These are phyloP conservation scores for Coemansia nantahalensis DNA, from an alignment of 192 early-diverging fungal species.

Conservation along the genomic window DNA sequence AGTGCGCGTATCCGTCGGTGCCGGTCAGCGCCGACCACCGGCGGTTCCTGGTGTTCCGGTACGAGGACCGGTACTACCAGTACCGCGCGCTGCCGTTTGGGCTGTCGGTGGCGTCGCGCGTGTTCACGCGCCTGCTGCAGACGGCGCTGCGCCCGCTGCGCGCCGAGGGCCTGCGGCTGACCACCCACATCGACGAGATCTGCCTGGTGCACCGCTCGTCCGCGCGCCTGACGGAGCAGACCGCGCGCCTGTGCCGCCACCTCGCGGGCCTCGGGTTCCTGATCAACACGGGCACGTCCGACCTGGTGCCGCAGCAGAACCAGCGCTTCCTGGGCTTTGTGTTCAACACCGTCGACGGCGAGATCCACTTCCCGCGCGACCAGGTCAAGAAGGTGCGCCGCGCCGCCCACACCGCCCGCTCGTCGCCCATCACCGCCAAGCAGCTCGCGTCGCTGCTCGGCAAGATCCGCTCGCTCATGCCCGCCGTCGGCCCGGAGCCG, in stretches of 20 bases:
- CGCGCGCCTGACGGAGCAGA: slow-evolving; percentile 26
- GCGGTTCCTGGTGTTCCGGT: slow-evolving; percentile 41
- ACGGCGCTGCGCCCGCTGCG: slow-evolving; percentile 43
- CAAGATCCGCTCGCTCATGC: slow-evolving; percentile 47
- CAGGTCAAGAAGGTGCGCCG: slow-evolving; percentile 50
- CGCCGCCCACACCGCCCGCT: slow-evolving; percentile 33
- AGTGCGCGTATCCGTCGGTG: slow-evolving; percentile 52
- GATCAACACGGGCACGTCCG: slow-evolving; percentile 35
- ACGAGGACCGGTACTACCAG: slow-evolving; percentile 49
- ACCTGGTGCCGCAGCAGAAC: slow-evolving; percentile 50
- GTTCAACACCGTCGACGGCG: slow-evolving; percentile 41
- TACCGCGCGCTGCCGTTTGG: slow-evolving; percentile 50
- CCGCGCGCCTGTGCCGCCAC: slow-evolving; percentile 35
- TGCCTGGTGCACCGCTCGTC: slow-evolving; percentile 34
- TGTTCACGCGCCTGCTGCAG: slow-evolving; percentile 48
- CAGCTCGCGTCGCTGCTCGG: slow-evolving; percentile 48
- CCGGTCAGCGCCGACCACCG: slow-evolving; percentile 43
- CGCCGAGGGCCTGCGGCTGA: slow-evolving; percentile 35
- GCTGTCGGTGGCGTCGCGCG: slow-evolving; percentile 41
- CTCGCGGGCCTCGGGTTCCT: slow-evolving; percentile 38
- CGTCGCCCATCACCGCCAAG: slow-evolving; percentile 37
- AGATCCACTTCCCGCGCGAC: slow-evolving; percentile 41
- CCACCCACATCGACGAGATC: slow-evolving; percentile 49
- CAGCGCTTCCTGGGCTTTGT: slow-evolving; percentile 51
- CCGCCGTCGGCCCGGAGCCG: slow-evolving; percentile 34